phyloP scores from a whole-genome alignment of 2,329 filamentous ascomycete genomes.

The Trichophyton benhamiae region DNA sequence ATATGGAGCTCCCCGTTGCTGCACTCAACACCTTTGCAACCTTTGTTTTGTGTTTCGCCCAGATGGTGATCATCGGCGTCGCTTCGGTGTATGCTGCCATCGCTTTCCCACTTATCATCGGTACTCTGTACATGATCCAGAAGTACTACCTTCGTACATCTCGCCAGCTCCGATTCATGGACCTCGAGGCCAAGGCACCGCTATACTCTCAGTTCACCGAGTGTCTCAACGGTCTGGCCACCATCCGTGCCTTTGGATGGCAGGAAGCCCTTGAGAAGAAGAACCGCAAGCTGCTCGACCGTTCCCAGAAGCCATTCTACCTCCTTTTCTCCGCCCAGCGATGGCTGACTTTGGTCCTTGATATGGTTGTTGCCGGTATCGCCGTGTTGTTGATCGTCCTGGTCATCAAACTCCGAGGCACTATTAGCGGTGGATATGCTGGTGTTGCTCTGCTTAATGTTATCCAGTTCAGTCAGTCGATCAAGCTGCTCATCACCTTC shows the following conservation, averaged over 20 bases:
- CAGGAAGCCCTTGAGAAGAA: constrained; percentile 31
- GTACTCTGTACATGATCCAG: constrained; percentile 32
- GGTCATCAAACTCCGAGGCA: constrained; percentile 34
- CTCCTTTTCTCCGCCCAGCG: constrained; percentile 45
- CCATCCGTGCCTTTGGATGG: constrained; percentile 48
- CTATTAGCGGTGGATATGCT: constrained; percentile 37
- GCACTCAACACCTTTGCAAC: constrained; percentile 30
- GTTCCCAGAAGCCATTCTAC: constrained; percentile 47
- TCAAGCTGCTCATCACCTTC: constrained; percentile 36
- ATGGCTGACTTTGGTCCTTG: constrained; percentile 41
- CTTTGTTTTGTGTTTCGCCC: constrained; percentile 28
- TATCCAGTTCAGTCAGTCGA: constrained; percentile 41
- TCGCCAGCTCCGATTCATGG: constrained; percentile 47
- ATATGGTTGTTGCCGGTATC: constrained; percentile 39
- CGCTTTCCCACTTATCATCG: constrained; percentile 28
- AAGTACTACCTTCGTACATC: constrained; percentile 50
- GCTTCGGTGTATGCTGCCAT: constrained; percentile 31
- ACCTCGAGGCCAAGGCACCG: constrained; percentile 50
- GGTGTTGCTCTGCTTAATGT: constrained; percentile 44
- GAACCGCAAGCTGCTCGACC: constrained; percentile 40
- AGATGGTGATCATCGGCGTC: constrained; percentile 24
- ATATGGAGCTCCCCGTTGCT: constrained; percentile 33
- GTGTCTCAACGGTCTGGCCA: constrained; percentile 43
- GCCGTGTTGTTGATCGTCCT: constrained; percentile 40
- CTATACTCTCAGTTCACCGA: constrained; percentile 48